Base-by-base conservation (phyloP, 2,329 filamentous ascomycete species). In the Scytalidium sp. region DNA sequence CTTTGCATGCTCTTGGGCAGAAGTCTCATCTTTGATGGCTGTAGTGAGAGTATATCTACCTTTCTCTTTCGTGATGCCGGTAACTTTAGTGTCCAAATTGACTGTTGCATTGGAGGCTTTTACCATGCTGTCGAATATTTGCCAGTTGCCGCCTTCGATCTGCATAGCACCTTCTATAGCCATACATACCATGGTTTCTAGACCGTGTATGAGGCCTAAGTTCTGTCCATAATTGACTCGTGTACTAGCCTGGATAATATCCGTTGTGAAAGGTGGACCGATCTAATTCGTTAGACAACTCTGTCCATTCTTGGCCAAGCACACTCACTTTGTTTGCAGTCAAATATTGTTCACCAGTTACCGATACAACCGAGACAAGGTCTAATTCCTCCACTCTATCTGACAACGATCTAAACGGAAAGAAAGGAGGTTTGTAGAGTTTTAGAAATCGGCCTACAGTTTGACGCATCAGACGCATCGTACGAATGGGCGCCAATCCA, bases 171-270 rank as follows among this genome's bases (percentile, higher is more conserved):
- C 91, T 46, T 93, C 86, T 0, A 91, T 88, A 2, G 92, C 88
- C 83, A 97, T 90, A 41, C 91, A 93, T 2, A 81, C 81, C 87
- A 97, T 90, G 1, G 92, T 84, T 61, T 95, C 90, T 1, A 99
- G 71, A 0, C 90, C 94, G 62, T 97, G 92, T 43, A 97, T 94
- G 29, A 83, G 74, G n/a, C 75, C 80, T 11, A 97, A 69, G 59
- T 97, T 97, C 44, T 92, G 90, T 1, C 88, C 94, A 69, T 97
- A 99, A 68, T 97, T 97, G 55, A 97, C 93, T 19, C 94, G 80
- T 1, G 94, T 97, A 50, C 85, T 88, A 2, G 93, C 90, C 69
- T 97, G 93, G 21, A 97, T 83, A 43, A 99, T 82, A 45, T 99
- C 90, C 13, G 81, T 80, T 0, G 85, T 76, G 64, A 96, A 97